phyloP scores from a whole-genome alignment of 1,284 basidiomycete genomes.

The Volvariella surrecta region DNA sequence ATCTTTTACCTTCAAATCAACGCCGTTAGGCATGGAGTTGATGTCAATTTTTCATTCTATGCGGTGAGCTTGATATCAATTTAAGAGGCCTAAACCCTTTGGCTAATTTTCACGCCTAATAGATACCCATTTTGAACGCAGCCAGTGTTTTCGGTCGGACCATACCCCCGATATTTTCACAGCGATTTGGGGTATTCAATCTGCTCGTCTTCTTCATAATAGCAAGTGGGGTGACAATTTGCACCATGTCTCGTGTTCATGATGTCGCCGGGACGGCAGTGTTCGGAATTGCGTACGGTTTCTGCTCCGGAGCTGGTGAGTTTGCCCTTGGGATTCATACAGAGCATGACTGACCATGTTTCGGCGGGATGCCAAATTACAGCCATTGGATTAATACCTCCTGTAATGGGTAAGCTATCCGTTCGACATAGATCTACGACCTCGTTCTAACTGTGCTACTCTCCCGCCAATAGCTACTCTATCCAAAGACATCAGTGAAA shows the following conservation, averaged over 20 bases:
- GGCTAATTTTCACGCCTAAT: background rate
- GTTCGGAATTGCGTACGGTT: constrained; percentile 21
- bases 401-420: constrained; percentile 2
- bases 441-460: no score
- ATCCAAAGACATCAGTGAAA: constrained; percentile 13
- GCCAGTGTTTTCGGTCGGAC: constrained; percentile 37
- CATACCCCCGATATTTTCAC: constrained; percentile 35
- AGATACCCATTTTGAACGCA: constrained; percentile 36
- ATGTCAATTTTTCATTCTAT: constrained; percentile 36
- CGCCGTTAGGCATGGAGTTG: constrained; percentile 31
- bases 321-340: no score
- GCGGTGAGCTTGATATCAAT: constrained; percentile 24
- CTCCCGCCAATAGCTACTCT: constrained; percentile 2
- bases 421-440: no score
- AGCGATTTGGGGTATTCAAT: constrained; percentile 31
- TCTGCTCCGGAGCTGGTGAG: constrained; percentile 6
- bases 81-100: background rate
- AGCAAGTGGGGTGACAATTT: constrained; percentile 14
- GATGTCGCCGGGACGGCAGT: constrained; percentile 12
- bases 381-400: background rate
- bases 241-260: constrained; percentile 17
- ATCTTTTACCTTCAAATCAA: constrained; percentile 48
- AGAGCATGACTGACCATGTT: no score
- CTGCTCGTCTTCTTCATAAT: constrained; percentile 12
- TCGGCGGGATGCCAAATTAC: no score